Base-by-base conservation (phyloP, 306 rosid genomes). In the Delonix regia region DNA sequence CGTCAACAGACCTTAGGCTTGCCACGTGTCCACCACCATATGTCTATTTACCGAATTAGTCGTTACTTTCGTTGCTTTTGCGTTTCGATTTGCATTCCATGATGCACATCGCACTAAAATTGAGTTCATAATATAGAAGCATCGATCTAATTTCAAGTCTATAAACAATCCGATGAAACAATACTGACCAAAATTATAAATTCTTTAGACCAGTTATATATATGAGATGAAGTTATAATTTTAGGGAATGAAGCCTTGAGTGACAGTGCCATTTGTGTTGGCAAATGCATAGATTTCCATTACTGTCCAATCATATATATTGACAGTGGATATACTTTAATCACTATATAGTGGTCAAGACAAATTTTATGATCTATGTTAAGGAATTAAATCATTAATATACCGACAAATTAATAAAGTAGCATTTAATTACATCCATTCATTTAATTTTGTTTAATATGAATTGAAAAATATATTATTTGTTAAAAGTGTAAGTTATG, bases 11-110 rank as follows among this genome's bases (percentile, higher is more conserved):
- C 76, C 64, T 15, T 1, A 24, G 12, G 7, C 18, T 71, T 75
- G 83, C 86, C 94, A 90, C 95, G 88, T 86, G 89, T 30, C 53
- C 72, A 0, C 22, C 53, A 3, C 53, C 6, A 3, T 39, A 38
- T 25, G 59, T 36, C 19, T 38, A 28, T 76, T 73, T 79, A 51
- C 85, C 79, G 39, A 44, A 8, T 36, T 14, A 22, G 10, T 60
- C 67, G 41, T 60, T 14, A 25, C 11, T 57, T 22, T 10, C 0
- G 7, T 10, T 9, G 30, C 33, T 14, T 47, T 1, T 47, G 18
- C n/a, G 19, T 47, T 47, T 10, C n/a, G n/a, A 57, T 12, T 25
- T 21, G 5, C 30, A 8, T 2, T 9, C 21, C 0, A 3, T 5
- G 21, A 7, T 1, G 21, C 55, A 18, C 5, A 4, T 5, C 6